These are phyloP conservation scores for Pythium brassicae DNA, from an alignment of 352 stramenopile genomes.

Conservation along the genomic window DNA sequence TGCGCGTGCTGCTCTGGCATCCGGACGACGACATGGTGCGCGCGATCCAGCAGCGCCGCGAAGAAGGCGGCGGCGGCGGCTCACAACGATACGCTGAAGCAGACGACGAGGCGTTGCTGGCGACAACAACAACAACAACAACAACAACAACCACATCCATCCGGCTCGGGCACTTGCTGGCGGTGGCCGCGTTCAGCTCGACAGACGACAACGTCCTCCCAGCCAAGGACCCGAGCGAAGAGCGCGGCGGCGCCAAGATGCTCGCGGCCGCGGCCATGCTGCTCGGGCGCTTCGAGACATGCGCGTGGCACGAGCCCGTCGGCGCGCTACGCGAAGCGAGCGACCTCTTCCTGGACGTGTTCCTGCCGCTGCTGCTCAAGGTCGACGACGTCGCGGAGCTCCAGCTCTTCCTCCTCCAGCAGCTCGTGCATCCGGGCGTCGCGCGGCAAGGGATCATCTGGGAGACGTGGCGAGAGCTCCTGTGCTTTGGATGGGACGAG, in stretches of 20 bases:
- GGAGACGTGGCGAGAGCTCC: constrained; percentile 51
- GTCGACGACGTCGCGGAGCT: constrained; percentile 26
- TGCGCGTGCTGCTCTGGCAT: constrained; percentile 35
- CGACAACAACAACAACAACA: too few relatives aligned
- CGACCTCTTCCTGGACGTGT: constrained; percentile 33
- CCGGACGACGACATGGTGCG: constrained; percentile 33
- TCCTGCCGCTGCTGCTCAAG: constrained; percentile 27
- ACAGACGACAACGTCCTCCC: constrained; percentile 3
- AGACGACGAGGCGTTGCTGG: too few relatives aligned
- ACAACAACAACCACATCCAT: constrained; percentile 16
- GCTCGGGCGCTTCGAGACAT: constrained; percentile 34
- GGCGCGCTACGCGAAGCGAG: constrained; percentile 3
- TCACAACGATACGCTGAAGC: too few relatives aligned
- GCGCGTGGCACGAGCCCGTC: constrained; percentile 16
- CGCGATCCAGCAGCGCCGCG: constrained; percentile 26
- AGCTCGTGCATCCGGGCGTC: constrained; percentile 42
- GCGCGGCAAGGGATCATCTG: constrained; percentile 38
- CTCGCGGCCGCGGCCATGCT: constrained; percentile 24
- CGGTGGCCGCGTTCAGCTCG: constrained; percentile 27
- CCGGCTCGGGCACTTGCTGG: constrained; percentile 29
- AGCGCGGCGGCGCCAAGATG: constrained; percentile 8
- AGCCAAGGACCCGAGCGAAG: constrained; percentile 2
- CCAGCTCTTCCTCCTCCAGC: constrained; percentile 46
- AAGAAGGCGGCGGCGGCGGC: background rate
- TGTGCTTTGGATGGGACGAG: constrained; percentile 54